Percentiles rank a stretch among this genome's conserved stretches.
These are phyloP conservation scores for Phytophthora cryptogea DNA, from an alignment of 352 stramenopile species.

Conservation along the genomic window DNA sequence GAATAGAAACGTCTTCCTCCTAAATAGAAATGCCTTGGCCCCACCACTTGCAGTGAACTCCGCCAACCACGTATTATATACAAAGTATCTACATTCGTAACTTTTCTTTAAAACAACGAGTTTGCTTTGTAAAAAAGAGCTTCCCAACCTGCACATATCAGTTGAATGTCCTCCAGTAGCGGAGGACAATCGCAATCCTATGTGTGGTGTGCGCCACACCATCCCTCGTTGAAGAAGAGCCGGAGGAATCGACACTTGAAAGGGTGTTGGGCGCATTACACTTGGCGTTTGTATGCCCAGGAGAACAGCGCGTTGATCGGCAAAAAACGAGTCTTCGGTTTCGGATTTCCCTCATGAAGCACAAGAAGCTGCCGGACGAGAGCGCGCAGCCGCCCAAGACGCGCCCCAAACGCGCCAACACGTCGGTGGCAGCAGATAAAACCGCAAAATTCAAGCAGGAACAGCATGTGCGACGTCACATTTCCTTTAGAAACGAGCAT, in stretches of 20 bases:
- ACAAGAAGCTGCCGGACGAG: constrained; percentile 21
- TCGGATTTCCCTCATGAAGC: constrained; percentile 15
- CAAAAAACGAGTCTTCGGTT: neutral
- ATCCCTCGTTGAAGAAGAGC: neutral
- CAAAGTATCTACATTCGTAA: too few species aligned
- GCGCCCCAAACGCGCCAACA: constrained; percentile 10
- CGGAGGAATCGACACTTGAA: constrained; percentile 11
- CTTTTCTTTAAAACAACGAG: too few species aligned
- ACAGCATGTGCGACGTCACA: constrained; percentile 41
- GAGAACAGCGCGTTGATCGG: neutral
- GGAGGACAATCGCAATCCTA: too few species aligned
- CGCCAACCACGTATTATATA: too few species aligned
- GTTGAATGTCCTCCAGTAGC: too few species aligned
- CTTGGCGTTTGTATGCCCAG: constrained; percentile 5
- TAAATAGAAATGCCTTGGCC: too few species aligned
- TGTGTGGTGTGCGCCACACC: neutral
- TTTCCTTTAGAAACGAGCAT: neutral
- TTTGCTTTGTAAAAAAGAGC: too few species aligned
- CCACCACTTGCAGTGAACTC: too few species aligned
- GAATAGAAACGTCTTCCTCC: too few species aligned
- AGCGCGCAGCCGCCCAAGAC: neutral
- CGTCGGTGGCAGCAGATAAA: constrained; percentile 6
- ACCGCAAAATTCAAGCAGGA: constrained; percentile 58
- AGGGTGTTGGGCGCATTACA: constrained; percentile 6
- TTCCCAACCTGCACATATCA: too few species aligned